A percentile compares a stretch with the other conserved stretches of the same genome.
Evolutionary conservation across 257 asterid species (phyloP).

Genomic region (Solanum tarapatanum): DNA sequence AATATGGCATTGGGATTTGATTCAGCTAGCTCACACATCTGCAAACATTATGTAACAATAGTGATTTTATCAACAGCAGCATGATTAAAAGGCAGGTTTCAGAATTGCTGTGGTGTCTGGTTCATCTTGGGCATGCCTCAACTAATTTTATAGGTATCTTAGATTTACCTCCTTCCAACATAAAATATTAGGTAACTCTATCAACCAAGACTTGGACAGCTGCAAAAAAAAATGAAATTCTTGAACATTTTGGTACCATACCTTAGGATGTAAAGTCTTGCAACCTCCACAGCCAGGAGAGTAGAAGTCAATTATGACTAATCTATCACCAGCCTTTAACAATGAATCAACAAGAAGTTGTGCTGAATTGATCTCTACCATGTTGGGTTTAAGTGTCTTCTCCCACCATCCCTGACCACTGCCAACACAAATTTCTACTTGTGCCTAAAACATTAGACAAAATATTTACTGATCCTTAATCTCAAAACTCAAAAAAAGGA

Average conservation of each 20-base stretch:
- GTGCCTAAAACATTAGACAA: background rate
- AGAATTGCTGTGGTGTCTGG: background rate
- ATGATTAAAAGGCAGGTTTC: too few relatives aligned
- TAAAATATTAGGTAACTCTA: background rate
- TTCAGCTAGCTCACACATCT: slow-evolving; percentile 36
- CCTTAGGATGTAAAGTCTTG: slow-evolving; percentile 39
- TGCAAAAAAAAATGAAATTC: background rate
- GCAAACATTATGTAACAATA: background rate
- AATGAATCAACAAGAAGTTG: slow-evolving; percentile 33
- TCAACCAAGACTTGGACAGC: too few relatives aligned
- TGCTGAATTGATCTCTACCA: slow-evolving; percentile 20
- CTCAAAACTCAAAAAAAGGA: background rate
- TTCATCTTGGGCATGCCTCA: accelerated
- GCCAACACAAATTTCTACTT: background rate
- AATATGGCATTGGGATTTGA: slow-evolving; percentile 29
- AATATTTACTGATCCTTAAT: background rate
- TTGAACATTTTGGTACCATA: background rate
- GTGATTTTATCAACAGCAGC: background rate
- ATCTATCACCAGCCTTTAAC: slow-evolving; percentile 20
- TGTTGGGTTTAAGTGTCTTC: slow-evolving; percentile 23
- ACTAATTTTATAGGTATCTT: background rate
- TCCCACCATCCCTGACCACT: slow-evolving; percentile 31
- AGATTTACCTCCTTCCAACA: background rate
- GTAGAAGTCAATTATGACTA: slow-evolving; percentile 29
- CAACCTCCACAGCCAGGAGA: slow-evolving; percentile 39